Evolutionary conservation across 305 asterid species (phyloP).

Genomic region (Solanum chacoense): DNA sequence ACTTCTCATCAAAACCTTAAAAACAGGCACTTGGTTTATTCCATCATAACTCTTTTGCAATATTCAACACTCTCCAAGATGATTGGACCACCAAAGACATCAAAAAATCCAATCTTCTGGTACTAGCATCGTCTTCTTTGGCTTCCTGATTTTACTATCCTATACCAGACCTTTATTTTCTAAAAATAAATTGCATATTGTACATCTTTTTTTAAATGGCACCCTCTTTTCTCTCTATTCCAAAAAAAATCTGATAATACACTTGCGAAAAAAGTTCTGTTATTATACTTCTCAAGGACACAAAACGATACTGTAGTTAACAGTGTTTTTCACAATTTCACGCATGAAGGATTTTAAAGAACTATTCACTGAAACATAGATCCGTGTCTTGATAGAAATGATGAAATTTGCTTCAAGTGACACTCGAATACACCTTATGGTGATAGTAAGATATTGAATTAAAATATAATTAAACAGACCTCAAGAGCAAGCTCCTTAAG

Average conservation of each 20-base stretch:
- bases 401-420: not conserved
- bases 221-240: not conserved
- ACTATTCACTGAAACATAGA: not conserved
- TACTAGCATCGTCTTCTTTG: not conserved
- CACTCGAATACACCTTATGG: not conserved
- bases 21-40: not conserved
- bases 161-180: not conserved
- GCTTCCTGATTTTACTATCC: not conserved
- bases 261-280: not conserved
- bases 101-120: not conserved
- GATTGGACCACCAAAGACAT: not conserved
- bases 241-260: not conserved
- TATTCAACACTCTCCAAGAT: not conserved
- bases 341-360: not conserved
- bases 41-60: not conserved
- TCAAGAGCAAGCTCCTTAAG: constrained; percentile 34
- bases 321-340: not conserved
- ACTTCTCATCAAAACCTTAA: not conserved
- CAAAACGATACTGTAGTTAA: not conserved
- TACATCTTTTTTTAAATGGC: not conserved
- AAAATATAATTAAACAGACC: constrained; percentile 15
- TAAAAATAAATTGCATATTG: not conserved
- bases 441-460: not conserved
- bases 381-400: not conserved
- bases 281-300: not conserved